Evolutionary conservation across 2,329 filamentous ascomycete genomes (phyloP), one percentile per base, ranked within the genome.

Genomic region (Nemania abortiva): DNA sequence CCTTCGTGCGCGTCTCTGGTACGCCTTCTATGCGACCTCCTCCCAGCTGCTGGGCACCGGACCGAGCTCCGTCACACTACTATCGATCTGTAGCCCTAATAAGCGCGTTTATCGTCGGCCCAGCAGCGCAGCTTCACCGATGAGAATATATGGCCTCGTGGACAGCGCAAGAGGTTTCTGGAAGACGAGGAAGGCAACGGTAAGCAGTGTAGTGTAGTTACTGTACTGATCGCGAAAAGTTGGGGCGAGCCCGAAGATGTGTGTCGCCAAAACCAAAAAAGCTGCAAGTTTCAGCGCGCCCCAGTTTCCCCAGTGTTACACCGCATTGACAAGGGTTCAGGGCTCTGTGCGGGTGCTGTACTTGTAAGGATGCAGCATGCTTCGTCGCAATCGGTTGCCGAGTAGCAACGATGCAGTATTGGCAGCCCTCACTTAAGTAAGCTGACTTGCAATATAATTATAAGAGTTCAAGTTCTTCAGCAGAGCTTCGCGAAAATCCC

Each of bases 201-300:
- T 20, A 58, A n/a, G n/a, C n/a, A n/a, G n/a, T 6, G 27, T 29
- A 20, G 49, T 20, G 47, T 50, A 15, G 7, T 6, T 47, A 52
- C n/a, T 27, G 18, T 52, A 52, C 15, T 52, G 18, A 52, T 6
- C 22, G 29, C 49, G n/a, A 52, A 55, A 59, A 31, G 50, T 54
- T 49, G 57, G 50, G 57, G 50, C 55, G 61, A 37, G 24, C 29
- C 49, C 54, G 39, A 60, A 59, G 57, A 54, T 50, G 55, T 56
- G 57, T 39, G 66, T 65, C 56, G 15, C 49, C 27, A 61, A 56
- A 56, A 45, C 49, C 24, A 60, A 49, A 60, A 54, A 31, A 56
- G 63, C 54, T 66, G 54, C 63, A 63, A 39, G 67, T 66, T 62
- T 69, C 66, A 69, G 63, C 49, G 57, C 53, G 66, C 52, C 57